A percentile compares a stretch with the other conserved stretches of the same genome.
phyloP scores from a whole-genome alignment of 192 early-diverging fungal genomes.

The Oehlia diaphana region DNA sequence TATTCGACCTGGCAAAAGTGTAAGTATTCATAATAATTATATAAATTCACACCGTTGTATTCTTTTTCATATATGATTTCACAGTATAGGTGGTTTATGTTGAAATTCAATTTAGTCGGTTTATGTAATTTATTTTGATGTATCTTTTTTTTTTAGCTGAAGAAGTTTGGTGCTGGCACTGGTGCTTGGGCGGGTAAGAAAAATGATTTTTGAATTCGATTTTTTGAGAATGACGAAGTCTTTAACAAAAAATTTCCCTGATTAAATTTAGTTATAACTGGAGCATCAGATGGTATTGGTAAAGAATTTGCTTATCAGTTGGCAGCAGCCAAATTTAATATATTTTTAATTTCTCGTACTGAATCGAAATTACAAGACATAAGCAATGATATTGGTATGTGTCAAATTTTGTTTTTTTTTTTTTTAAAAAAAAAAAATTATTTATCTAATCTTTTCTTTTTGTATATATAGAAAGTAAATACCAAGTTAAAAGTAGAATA shows the following conservation, averaged over 20 bases:
- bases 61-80: neutral
- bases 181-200: conserved; percentile 64
- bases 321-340: conserved; percentile 78
- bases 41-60: neutral
- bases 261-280: conserved; percentile 74
- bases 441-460: neutral
- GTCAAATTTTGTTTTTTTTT: neutral
- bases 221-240: neutral
- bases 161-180: conserved; percentile 54
- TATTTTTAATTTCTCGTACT: conserved; percentile 83
- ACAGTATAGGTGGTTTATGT: neutral
- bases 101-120: no score
- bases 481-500: conserved; percentile 62
- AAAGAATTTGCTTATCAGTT: conserved; percentile 92
- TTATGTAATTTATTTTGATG: neutral
- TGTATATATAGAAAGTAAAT: conserved; percentile 40
- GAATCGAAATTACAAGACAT: conserved; percentile 76
- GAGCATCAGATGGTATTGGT: conserved; percentile 96
- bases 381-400: conserved; percentile 60
- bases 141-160: conserved; percentile 37
- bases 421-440: neutral
- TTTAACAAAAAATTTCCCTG: neutral
- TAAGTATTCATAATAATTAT: conserved; percentile 22
- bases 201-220: neutral
- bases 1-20: conserved; percentile 44